Evolutionary conservation across 2,329 filamentous ascomycete genomes (phyloP).

Genomic region (Fusarium lateritium): DNA sequence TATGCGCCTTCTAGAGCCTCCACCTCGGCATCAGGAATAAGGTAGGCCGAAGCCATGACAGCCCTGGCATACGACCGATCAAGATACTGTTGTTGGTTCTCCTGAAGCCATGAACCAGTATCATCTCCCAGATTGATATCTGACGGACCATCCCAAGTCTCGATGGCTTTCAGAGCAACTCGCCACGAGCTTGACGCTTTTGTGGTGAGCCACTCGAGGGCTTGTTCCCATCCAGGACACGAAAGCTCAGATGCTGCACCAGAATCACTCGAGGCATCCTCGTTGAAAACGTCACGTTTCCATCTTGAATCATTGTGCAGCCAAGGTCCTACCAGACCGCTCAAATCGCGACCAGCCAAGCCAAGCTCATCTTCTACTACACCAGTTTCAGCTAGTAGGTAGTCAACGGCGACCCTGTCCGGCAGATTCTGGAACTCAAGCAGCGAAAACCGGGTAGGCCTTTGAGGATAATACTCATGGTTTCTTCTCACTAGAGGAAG

Average conservation of each 20-base stretch:
- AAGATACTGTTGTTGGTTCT: constrained; percentile 72
- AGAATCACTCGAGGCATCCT: constrained; percentile 42
- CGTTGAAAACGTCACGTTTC: constrained; percentile 48
- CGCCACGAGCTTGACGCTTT: constrained; percentile 73
- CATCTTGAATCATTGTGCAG: constrained; percentile 75
- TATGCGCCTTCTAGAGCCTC: constrained; percentile 74
- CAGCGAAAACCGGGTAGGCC: constrained; percentile 66
- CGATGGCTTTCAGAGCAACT: constrained; percentile 73
- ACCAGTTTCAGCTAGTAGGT: constrained; percentile 73
- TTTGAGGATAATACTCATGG: constrained; percentile 76
- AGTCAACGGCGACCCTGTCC: constrained; percentile 70
- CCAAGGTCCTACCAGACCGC: constrained; percentile 80
- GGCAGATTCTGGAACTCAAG: constrained; percentile 74
- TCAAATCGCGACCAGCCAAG: constrained; percentile 74
- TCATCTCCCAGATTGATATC: constrained; percentile 78
- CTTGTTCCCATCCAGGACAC: constrained; percentile 76
- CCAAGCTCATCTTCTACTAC: constrained; percentile 55
- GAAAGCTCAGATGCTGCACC: constrained; percentile 52
- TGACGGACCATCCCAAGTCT: constrained; percentile 80
- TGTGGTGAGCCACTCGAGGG: constrained; percentile 76
- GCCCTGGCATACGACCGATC: constrained; percentile 77
- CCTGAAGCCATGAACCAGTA: constrained; percentile 69
- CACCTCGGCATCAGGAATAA: constrained; percentile 71
- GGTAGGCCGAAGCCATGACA: constrained; percentile 77
- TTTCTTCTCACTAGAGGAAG: constrained; percentile 78